Evolutionary conservation across 1,284 basidiomycete genomes (phyloP), one percentile per base, ranked within the genome.

Genomic region (Ceratobasidium theobromae): DNA sequence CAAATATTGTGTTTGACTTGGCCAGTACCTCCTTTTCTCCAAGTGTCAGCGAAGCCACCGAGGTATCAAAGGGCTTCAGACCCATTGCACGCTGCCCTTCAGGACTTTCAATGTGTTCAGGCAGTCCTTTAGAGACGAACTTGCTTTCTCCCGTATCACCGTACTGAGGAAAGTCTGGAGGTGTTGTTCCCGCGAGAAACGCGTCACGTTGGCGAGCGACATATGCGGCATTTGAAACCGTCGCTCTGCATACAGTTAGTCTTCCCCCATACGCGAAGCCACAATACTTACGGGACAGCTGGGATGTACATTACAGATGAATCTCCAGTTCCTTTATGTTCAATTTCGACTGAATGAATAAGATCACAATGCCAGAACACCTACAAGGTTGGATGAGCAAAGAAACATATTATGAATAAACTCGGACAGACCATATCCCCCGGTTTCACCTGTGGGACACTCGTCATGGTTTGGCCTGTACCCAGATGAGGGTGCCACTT

Each of bases 321-420:
- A 70, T 93, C 89, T 18, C 77, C 80, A 0, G 74, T 75, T 1
- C 93, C 93, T 0, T 76, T 79, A 73, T 95, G 91, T 49, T 84
- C 79, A 41, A 75, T 69, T 74, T 95, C 93, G 58, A 95, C 92
- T 0, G 89, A 81, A 73, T 95, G 93, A 2, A 94, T 81, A 11
- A 88, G 82, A 74, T 93, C 38, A 25, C 87, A 89, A 74, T 93
- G 92, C 91, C 91, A 94, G 78, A 91, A 92, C 1, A 91, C 90
- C 74, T 64, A 40, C 8, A 8, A 12, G 5, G 27, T 87, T 85
- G 30, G 53, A 55, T 25, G 40, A 58, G 25, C 35, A 48, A 43
- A 25, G 28, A 43, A n/a, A n/a, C n/a, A 21, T 23, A 49, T 58
- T n/a, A 30, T 27, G n/a, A 18, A 16, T 6, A 14, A 16, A 40